Conservation (phyloP, 305 asterid genomes). For the Fraxinus nigra region DNA sequence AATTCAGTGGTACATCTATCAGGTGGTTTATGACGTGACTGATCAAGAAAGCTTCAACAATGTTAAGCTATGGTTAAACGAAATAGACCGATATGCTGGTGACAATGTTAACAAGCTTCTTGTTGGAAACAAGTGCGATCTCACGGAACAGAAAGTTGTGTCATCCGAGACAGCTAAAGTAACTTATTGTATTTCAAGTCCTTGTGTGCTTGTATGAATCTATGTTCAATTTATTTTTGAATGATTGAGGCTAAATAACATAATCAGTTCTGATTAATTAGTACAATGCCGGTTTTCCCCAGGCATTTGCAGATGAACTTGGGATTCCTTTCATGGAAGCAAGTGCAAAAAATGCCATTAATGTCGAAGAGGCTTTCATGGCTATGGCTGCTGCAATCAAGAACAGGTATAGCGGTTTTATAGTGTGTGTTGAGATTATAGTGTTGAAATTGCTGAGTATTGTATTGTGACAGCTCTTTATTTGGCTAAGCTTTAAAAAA, state of each 20-base stretch:
- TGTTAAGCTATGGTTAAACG: constrained; percentile 85
- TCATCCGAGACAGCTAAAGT: constrained; percentile 78
- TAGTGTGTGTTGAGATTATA: not conserved
- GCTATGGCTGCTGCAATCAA: constrained; percentile 52
- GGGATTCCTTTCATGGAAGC: constrained; percentile 60
- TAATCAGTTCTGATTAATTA: not conserved
- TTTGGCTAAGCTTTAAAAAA: not conserved
- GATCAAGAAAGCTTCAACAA: constrained; percentile 90
- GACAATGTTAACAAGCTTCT: constrained; percentile 89
- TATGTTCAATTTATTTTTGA: not conserved
- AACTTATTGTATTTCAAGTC: not conserved
- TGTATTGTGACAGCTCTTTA: not conserved
- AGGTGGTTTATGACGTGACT: constrained; percentile 93
- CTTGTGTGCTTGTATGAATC: not conserved
- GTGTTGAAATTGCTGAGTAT: not conserved
- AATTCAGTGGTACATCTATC: constrained; percentile 17
- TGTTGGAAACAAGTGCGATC: constrained; percentile 86
- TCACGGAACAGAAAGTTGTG: constrained; percentile 75
- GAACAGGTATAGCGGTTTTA: constrained; percentile 30
- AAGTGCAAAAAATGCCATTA: constrained; percentile 50
- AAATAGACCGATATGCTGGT: constrained; percentile 87
- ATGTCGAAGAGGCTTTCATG: constrained; percentile 58
- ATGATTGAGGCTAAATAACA: not conserved
- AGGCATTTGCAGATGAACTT: constrained; percentile 54
- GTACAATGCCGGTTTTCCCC: not conserved